Evolutionary conservation across 129 eudicot genomes (phyloP), one percentile per base, ranked within the genome.

Genomic region (Saposhnikovia divaricata): DNA sequence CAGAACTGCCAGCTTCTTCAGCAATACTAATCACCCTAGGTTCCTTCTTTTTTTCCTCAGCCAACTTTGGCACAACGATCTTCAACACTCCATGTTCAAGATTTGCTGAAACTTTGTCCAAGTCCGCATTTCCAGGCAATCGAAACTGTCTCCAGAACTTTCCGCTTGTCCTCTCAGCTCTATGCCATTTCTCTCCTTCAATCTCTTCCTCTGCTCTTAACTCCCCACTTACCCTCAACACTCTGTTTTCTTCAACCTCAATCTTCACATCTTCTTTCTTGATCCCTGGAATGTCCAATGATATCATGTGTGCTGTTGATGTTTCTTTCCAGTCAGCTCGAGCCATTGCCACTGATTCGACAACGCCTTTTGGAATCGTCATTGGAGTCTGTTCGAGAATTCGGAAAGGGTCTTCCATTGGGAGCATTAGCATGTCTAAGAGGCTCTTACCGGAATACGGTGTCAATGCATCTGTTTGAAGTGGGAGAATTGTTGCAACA

Each of bases 241-340:
- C 87, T 39, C 91, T 27, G 46, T 74, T 85, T 37, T 88, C 91
- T 28, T 88, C 91, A 59, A 88, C 87, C 71, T 88, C 89, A n/a
- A 88, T 83, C 80, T 85, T 88, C 37, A 88, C 72, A 4, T 88
- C 87, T 18, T 66, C 87, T 31, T 77, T 81, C 77, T 80, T 85
- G 82, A 88, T 74, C 25, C 91, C 89, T 2, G 89, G 91, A 0
- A 88, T 84, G 31, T 85, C 91, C 18, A 88, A 23, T 13, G 75
- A 10, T 34, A 88, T 88, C 74, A 79, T 83, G 65, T 88, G 89
- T 25, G 72, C 80, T 4, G 61, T 50, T 10, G 89, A 10, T 0
- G 91, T 88, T 46, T 88, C 89, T 76, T 85, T 88, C 91, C 88
- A 88, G 46, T 88, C 89, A 37, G 85, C 91, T 23, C 89, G 86